Evolutionary conservation across 176 grass and related monocot species (phyloP).

Genomic region (Oryza brachyantha): DNA sequence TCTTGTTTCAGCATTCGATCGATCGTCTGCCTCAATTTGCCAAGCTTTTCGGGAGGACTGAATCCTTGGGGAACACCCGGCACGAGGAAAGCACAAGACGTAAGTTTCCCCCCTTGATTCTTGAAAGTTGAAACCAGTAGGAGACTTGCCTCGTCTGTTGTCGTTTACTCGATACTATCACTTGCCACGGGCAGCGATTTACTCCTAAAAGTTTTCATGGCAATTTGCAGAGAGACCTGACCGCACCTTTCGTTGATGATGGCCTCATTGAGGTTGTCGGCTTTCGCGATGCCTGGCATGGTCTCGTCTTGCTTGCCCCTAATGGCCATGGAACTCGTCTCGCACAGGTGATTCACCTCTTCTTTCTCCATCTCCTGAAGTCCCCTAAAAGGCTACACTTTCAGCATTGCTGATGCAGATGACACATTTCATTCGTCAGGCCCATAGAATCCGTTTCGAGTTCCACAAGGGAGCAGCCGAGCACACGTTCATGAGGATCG

Average conservation of each 20-base stretch:
- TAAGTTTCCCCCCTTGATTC: conserved; percentile 32
- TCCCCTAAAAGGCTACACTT: background rate
- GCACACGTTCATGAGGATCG: conserved; percentile 87
- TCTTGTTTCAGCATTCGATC: conserved; percentile 62
- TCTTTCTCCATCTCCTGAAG: background rate
- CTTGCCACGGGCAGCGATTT: background rate
- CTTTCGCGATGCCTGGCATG: conserved; percentile 93
- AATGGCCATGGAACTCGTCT: conserved; percentile 95
- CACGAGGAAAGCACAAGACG: conserved; percentile 42
- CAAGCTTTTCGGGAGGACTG: conserved; percentile 79
- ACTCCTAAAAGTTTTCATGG: conserved; percentile 27
- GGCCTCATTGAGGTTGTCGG: conserved; percentile 81
- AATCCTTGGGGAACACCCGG: conserved; percentile 79
- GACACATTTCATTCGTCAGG: conserved; percentile 32
- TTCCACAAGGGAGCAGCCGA: conserved; percentile 75
- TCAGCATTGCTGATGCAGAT: background rate
- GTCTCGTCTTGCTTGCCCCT: conserved; percentile 77
- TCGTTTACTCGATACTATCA: background rate
- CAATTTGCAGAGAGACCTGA: conserved; percentile 66
- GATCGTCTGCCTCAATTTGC: conserved; percentile 73
- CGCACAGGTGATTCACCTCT: conserved; percentile 51
- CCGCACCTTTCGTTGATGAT: conserved; percentile 74
- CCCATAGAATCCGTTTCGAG: conserved; percentile 70
- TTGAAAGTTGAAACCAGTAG: background rate
- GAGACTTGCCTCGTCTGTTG: background rate